A percentile compares a stretch with the other conserved stretches of the same genome.
Conservation (phyloP, 2,329 filamentous ascomycete species). For the Elsinoe necatrix region DNA sequence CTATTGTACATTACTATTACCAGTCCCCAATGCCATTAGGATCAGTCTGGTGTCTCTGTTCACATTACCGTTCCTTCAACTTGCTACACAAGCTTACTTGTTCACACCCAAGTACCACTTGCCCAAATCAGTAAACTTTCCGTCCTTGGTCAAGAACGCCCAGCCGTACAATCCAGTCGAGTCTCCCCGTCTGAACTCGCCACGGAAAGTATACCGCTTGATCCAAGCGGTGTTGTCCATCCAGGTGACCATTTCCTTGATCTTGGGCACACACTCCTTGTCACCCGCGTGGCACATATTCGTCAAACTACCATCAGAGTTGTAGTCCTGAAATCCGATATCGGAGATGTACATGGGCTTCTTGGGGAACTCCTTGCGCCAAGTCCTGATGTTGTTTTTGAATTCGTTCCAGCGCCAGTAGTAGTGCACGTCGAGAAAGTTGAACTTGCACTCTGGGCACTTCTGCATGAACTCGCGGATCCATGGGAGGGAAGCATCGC, state of each 20-base stretch:
- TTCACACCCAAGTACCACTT: conserved; percentile 2
- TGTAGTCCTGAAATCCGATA: conserved; percentile 9
- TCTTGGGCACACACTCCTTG: conserved; percentile 1
- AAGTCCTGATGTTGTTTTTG: neutral
- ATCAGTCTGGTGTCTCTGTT: neutral
- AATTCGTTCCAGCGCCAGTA: conserved; percentile 5
- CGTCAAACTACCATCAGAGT: neutral
- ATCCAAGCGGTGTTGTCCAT: conserved; percentile 6
- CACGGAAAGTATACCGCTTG: conserved; percentile 6
- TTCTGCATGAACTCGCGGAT: neutral
- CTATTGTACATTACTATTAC: neutral
- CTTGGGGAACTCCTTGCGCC: neutral
- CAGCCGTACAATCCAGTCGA: neutral
- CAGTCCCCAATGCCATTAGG: neutral
- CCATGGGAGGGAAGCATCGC: neutral
- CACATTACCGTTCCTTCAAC: neutral
- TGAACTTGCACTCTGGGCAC: conserved; percentile 8
- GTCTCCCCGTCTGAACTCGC: neutral
- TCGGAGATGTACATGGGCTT: conserved; percentile 5
- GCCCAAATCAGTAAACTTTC: neutral
- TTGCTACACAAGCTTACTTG: neutral
- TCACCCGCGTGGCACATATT: neutral
- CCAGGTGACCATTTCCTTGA: conserved; percentile 7
- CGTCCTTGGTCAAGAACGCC: neutral
- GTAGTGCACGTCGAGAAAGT: conserved; percentile 10